phyloP scores from a whole-genome alignment of 2,329 filamentous ascomycete species.

The Xylaria sp. region DNA sequence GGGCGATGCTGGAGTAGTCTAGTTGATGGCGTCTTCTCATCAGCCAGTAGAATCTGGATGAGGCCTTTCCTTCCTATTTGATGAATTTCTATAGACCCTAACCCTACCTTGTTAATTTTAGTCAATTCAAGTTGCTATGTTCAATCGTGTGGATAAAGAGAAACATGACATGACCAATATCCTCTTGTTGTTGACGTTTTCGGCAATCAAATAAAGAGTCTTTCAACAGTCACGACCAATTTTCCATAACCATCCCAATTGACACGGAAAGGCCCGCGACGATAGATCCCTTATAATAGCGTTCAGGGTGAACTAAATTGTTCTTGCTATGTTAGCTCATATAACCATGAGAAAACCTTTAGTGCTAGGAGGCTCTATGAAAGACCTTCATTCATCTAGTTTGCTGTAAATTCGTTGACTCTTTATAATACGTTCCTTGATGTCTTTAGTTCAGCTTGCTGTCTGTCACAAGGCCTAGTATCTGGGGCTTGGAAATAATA shows the following conservation, averaged over 20 bases:
- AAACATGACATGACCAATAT: background rate
- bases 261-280: background rate
- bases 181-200: background rate
- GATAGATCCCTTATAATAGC: background rate
- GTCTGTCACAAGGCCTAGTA: too few species aligned
- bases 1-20: background rate
- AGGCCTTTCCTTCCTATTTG: background rate
- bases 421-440: background rate
- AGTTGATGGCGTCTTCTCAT: background rate
- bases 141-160: background rate
- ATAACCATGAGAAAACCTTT: background rate
- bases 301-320: background rate
- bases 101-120: background rate
- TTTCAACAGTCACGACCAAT: background rate
- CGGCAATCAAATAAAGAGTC: constrained; percentile 1
- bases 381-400: background rate
- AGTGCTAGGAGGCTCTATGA: background rate
- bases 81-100: background rate
- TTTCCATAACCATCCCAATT: background rate
- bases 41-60: background rate
- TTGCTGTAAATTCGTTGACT: background rate
- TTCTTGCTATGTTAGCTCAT: background rate
- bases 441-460: background rate
- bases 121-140: background rate
- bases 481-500: too few species aligned